These are phyloP conservation scores for Plasmodium billcollinsi DNA, from an alignment of 169 alveolate genomes.

Conservation along the genomic window DNA sequence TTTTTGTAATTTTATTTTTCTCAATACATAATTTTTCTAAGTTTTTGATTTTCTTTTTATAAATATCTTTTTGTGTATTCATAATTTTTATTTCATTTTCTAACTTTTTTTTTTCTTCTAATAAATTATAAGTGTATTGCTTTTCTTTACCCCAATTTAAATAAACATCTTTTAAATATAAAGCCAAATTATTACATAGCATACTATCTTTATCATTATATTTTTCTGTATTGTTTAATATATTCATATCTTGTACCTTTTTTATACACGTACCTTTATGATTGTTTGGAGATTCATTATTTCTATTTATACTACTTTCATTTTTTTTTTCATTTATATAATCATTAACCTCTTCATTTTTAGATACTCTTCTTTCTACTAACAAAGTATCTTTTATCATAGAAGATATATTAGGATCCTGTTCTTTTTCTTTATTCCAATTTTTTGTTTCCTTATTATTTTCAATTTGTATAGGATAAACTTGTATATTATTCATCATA, in stretches of 20 bases:
- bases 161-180: constrained; percentile 35
- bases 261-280: background rate
- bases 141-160: constrained; percentile 46
- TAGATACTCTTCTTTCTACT: background rate
- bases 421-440: background rate
- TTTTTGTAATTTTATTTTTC: constrained; percentile 20
- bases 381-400: background rate
- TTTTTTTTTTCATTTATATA: background rate
- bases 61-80: constrained; percentile 13
- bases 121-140: constrained; percentile 28
- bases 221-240: constrained; percentile 1
- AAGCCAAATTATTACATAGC: constrained; percentile 16
- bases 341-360: background rate
- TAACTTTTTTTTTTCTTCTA: constrained; percentile 26
- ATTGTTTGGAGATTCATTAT: background rate
- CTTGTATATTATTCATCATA: constrained; percentile 7
- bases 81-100: constrained; percentile 26
- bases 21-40: constrained; percentile 30
- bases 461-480: constrained; percentile 31
- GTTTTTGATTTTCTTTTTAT: constrained; percentile 31
- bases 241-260: background rate
- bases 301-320: constrained; percentile 1
- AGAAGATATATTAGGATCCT: background rate
- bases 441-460: background rate
- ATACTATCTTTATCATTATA: constrained; percentile 3